A percentile compares a stretch with the other conserved stretches of the same genome.
Evolutionary conservation across 345 rosid genomes (phyloP).

Genomic region (Nephelium lappaceum): DNA sequence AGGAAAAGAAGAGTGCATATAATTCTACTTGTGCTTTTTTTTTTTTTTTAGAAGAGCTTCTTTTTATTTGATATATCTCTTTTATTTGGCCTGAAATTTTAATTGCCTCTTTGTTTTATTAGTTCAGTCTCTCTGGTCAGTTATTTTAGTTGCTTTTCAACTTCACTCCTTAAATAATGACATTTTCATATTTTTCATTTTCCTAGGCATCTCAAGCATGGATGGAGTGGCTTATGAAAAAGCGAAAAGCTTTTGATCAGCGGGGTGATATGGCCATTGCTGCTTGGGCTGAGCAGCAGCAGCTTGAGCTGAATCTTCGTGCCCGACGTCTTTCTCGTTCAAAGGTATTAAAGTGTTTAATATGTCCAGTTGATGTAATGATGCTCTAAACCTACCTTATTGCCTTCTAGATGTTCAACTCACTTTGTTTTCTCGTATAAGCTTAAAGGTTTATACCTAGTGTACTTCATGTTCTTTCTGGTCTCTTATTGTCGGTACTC

Average conservation of each 20-base stretch:
- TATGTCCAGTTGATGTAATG: slow-evolving; percentile 6
- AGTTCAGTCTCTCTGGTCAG: background rate
- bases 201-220: slow-evolving; percentile 94
- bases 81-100: background rate
- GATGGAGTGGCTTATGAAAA: slow-evolving; percentile 96
- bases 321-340: slow-evolving; percentile 88
- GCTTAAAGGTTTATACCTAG: background rate
- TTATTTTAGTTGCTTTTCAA: background rate
- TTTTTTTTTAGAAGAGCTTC: background rate
- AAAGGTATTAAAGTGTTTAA: slow-evolving; percentile 51
- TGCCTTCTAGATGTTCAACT: background rate
- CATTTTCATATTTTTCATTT: slow-evolving; percentile 21
- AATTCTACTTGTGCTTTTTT: background rate
- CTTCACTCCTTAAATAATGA: background rate
- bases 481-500: too few species aligned
- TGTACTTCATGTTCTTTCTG: background rate
- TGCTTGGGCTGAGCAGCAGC: slow-evolving; percentile 99
- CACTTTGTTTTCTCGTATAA: background rate
- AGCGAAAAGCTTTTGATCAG: slow-evolving; percentile 92
- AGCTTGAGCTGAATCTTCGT: slow-evolving; percentile 78
- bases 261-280: slow-evolving; percentile 92
- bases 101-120: background rate
- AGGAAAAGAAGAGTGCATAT: background rate
- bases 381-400: slow-evolving; percentile 8
- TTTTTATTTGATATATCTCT: background rate